These are phyloP conservation scores for Physaria fendleri DNA, from an alignment of 345 rosid species.

Conservation along the genomic window DNA sequence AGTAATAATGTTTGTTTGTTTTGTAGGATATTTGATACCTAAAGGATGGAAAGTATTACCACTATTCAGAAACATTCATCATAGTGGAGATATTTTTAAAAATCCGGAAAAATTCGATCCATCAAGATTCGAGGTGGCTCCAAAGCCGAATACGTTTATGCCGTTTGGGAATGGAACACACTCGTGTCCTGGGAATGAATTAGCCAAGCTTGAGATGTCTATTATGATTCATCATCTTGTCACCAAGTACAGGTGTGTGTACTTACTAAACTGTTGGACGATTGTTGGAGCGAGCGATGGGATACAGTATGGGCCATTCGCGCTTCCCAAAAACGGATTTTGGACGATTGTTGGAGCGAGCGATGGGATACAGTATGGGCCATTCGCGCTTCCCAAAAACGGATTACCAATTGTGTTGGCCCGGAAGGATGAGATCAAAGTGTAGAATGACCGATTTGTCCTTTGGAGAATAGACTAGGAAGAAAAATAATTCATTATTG, in stretches of 20 bases:
- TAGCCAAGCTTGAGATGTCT: conserved; percentile 72
- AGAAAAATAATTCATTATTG: not conserved
- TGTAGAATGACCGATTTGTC: not conserved
- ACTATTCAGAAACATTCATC: conserved; percentile 83
- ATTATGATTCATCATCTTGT: conserved; percentile 84
- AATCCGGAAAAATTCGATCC: conserved; percentile 79
- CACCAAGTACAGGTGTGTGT: conserved; percentile 80
- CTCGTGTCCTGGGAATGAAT: conserved; percentile 84
- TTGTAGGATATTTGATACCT: conserved; percentile 74
- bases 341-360: conserved; percentile 47
- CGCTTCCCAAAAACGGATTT: conserved; percentile 79
- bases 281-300: conserved; percentile 46
- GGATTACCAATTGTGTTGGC: conserved; percentile 64
- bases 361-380: conserved; percentile 73
- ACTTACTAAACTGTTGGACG: no score
- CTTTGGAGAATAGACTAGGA: not conserved
- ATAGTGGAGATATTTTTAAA: conserved; percentile 55
- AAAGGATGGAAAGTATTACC: conserved; percentile 97
- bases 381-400: conserved; percentile 78
- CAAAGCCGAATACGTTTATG: conserved; percentile 77
- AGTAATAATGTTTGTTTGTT: not conserved
- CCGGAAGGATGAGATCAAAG: conserved; percentile 25
- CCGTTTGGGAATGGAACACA: conserved; percentile 92
- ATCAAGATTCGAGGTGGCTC: conserved; percentile 77
- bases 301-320: conserved; percentile 82